Evolutionary conservation across 176 grass and related monocot genomes (phyloP).

Genomic region (Coix lacrymajobi): DNA sequence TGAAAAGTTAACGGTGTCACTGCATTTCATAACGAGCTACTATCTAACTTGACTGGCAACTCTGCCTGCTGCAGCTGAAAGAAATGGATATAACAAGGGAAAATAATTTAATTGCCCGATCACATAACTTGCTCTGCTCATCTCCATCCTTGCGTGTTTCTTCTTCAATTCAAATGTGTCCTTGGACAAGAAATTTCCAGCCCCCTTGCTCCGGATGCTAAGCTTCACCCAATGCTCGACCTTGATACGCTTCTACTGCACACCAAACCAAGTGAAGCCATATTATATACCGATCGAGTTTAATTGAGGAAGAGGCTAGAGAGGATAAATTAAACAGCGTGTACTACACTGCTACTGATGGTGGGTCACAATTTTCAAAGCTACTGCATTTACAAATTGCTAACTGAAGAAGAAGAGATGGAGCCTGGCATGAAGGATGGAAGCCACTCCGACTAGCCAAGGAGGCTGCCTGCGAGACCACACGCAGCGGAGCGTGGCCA

Average conservation of each 20-base stretch:
- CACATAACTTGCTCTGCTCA: not conserved
- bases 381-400: not conserved
- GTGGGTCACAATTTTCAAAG: not conserved
- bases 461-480: constrained; percentile 40
- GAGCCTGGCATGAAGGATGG: constrained; percentile 33
- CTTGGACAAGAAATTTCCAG: not conserved
- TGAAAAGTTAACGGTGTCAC: not conserved
- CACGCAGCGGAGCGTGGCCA: not conserved
- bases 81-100: not conserved
- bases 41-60: not conserved
- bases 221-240: not conserved
- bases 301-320: not conserved
- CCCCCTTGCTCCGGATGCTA: not conserved
- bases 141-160: not conserved
- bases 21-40: not conserved
- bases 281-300: not conserved
- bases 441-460: constrained; percentile 48
- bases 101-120: not conserved
- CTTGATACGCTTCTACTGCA: not conserved
- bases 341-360: not conserved
- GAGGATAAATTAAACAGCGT: not conserved
- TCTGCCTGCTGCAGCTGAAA: not conserved
- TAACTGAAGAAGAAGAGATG: constrained; percentile 4
- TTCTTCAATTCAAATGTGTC: not conserved
- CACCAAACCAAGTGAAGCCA: not conserved